These are phyloP conservation scores for Cephalotrichum gorgonifer DNA, from an alignment of 2,329 filamentous ascomycete species.

Conservation along the genomic window DNA sequence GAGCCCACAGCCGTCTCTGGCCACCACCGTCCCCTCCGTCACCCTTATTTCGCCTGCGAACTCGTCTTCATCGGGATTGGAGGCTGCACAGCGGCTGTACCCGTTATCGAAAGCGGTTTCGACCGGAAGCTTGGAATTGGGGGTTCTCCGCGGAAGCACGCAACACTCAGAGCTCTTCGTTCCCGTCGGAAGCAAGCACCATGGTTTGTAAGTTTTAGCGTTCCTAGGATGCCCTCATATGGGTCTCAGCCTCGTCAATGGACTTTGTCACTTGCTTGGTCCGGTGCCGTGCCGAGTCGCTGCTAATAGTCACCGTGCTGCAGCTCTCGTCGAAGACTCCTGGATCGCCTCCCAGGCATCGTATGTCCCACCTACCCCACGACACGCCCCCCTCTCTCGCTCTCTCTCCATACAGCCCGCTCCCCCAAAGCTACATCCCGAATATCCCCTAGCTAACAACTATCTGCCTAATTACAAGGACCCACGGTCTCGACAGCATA, in stretches of 20 bases:
- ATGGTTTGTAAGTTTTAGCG: conserved; percentile 1
- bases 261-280: background rate
- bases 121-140: too few relatives aligned
- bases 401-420: background rate
- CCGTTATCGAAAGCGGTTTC: too few relatives aligned
- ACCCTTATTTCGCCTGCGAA: too few relatives aligned
- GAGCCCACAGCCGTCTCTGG: too few relatives aligned
- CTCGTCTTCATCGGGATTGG: too few relatives aligned
- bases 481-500: conserved; percentile 57
- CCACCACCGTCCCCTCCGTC: too few relatives aligned
- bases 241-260: background rate
- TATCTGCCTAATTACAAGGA: conserved; percentile 24
- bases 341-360: conserved; percentile 27
- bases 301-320: background rate
- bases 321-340: conserved; percentile 27
- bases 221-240: background rate
- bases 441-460: background rate
- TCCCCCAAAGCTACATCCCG: too few relatives aligned
- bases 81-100: too few relatives aligned
- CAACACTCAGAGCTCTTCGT: background rate
- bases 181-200: background rate
- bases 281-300: background rate
- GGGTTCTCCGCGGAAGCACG: too few relatives aligned
- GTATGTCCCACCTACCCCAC: conserved; percentile 14
- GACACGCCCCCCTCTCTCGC: conserved; percentile 4